A percentile compares a stretch with the other conserved stretches of the same genome.
Conservation (phyloP, 768 basidiomycete genomes). For the Hortiboletus campestris region DNA sequence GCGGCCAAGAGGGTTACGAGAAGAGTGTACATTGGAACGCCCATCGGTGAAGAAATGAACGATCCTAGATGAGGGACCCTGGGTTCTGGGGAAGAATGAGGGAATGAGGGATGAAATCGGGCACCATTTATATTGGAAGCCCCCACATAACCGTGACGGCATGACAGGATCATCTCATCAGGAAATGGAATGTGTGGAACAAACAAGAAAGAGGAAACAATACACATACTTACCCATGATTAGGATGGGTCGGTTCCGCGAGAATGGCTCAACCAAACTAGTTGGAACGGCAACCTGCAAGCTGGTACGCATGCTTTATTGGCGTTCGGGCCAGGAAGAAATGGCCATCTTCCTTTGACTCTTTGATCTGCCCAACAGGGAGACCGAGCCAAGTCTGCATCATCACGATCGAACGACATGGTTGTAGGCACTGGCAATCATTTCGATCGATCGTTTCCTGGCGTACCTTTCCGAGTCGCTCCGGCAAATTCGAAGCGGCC, state of each 20-base stretch:
- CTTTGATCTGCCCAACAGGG: too few species aligned
- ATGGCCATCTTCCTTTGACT: too few species aligned
- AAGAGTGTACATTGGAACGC: conserved; percentile 20
- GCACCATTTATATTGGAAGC: conserved; percentile 4
- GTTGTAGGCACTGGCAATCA: too few species aligned
- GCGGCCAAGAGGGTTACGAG: conserved; percentile 26
- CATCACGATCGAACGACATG: too few species aligned
- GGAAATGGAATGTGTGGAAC: neutral
- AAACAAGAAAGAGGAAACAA: neutral
- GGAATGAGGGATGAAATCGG: neutral
- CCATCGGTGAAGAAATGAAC: neutral
- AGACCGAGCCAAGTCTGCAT: too few species aligned
- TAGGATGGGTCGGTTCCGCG: neutral
- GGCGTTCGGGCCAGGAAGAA: too few species aligned
- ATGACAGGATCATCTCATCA: neutral
- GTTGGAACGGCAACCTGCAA: neutral
- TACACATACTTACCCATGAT: neutral
- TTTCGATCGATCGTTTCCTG: too few species aligned
- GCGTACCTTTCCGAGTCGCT: too few species aligned
- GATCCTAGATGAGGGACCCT: neutral
- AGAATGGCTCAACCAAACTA: neutral
- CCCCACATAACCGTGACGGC: neutral
- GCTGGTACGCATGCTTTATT: too few species aligned
- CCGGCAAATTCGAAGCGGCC: too few species aligned
- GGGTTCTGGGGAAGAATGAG: neutral